Evolutionary conservation across 306 rosid species (phyloP), one percentile per base, ranked within the genome.

Genomic region (Trifolium pratense): DNA sequence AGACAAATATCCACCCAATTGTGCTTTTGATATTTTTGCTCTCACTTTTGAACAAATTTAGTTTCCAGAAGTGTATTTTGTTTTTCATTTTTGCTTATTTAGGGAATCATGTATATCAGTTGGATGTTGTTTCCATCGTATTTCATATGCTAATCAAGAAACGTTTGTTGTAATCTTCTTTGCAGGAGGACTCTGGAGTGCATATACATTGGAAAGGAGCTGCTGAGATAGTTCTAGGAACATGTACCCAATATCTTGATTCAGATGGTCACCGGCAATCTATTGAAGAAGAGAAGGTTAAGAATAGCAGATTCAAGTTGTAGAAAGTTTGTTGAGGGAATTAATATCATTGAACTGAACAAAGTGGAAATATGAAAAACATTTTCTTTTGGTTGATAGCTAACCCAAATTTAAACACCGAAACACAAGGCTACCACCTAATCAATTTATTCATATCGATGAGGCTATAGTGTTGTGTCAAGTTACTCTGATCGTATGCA

Each of bases 181-280:
- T 80, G 80, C 77, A 94, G 99, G 75, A 3, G 70, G 85, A 87
- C 75, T 83, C 91, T 65, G 69, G 68, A 82, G 92, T 88, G 74
- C 90, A 88, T 80, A 83, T 94, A 78, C 96, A 94, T 71, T 94
- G 99, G 99, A 94, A 94, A 81, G 99, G 99, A 74, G 99, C 99
- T 36, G 99, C 97, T 16, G 99, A 94, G 90, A 88, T 94, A 58
- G 88, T 94, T 70, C 70, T 94, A 66, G 83, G 85, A 68, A 66
- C 96, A 5, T 94, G 99, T 60, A 82, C 87, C 3, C 82, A 77
- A 56, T 94, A 88, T 86, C 80, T 91, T 74, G 95, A 90, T 69
- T 87, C 90, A 82, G 73, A 84, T 81, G 92, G 91, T 78, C 83
- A 82, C 18, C 71, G 65, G 60, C 86, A 85, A 52, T 79, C 89